Evolutionary conservation across 2,329 filamentous ascomycete genomes (phyloP).

Genomic region (Aspergillus fumigatiaffinis): DNA sequence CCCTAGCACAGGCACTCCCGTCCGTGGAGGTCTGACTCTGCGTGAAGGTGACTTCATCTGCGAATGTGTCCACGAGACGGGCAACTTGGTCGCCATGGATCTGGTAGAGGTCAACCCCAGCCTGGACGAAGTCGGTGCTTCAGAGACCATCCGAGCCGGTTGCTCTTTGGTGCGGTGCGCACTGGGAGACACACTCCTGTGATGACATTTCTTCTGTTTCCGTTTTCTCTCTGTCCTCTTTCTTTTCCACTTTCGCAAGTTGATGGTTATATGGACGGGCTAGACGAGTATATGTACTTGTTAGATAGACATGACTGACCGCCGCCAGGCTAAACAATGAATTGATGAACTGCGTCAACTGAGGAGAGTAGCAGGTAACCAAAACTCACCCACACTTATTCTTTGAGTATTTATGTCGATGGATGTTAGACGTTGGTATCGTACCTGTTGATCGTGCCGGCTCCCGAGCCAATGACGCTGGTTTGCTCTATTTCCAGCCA

Average conservation of each 20-base stretch:
- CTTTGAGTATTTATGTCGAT: too few species aligned
- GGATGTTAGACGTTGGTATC: neutral
- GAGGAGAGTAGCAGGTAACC: neutral
- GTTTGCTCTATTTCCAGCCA: conserved; percentile 11
- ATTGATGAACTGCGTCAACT: neutral
- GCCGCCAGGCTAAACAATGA: neutral
- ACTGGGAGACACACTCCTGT: conserved; percentile 85
- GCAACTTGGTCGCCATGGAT: conserved; percentile 73
- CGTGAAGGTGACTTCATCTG: conserved; percentile 97
- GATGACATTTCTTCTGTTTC: conserved; percentile 21
- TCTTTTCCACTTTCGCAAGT: neutral
- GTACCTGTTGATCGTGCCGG: neutral
- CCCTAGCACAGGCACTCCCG: conserved; percentile 90
- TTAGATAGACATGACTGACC: neutral
- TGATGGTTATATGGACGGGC: conserved; percentile 1
- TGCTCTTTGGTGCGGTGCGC: conserved; percentile 90
- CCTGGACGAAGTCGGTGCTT: conserved; percentile 65
- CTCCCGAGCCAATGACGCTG: neutral
- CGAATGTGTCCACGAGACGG: conserved; percentile 77
- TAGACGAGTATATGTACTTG: neutral
- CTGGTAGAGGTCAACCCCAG: conserved; percentile 78
- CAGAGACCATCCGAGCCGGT: conserved; percentile 84
- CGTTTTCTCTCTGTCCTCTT: neutral
- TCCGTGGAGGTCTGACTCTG: conserved; percentile 86
- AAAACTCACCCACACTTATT: too few species aligned